phyloP scores from a whole-genome alignment of 108 stramenopile species.

The Skeletonema potamos region DNA sequence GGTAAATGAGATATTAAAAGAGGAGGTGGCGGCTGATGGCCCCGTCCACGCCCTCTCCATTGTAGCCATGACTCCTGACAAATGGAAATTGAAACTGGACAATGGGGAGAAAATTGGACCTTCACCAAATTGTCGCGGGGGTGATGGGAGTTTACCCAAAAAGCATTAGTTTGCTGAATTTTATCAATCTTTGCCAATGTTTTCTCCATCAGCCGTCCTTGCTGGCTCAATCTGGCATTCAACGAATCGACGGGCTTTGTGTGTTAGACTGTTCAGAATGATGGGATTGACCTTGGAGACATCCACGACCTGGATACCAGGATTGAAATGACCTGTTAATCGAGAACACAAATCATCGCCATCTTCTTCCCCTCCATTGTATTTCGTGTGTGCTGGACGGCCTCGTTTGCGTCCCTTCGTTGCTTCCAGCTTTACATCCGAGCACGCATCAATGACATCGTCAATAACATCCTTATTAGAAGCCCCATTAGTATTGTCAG shows the following conservation, averaged over 20 bases:
- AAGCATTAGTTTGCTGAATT: slow-evolving; percentile 7
- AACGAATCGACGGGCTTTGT: background rate
- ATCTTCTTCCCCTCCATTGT: too few relatives aligned
- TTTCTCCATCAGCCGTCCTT: slow-evolving; percentile 11
- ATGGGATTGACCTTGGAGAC: slow-evolving; percentile 14
- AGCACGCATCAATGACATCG: slow-evolving; percentile 8
- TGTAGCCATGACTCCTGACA: slow-evolving; percentile 90
- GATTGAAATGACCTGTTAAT: slow-evolving; percentile 20
- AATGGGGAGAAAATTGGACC: slow-evolving; percentile 49
- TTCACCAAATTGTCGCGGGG: slow-evolving; percentile 76
- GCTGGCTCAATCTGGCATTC: slow-evolving; percentile 13
- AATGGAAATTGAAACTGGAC: slow-evolving; percentile 75
- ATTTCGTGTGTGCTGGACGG: too few relatives aligned
- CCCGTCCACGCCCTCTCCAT: slow-evolving; percentile 97
- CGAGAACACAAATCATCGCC: background rate
- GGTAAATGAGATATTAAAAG: slow-evolving; percentile 73
- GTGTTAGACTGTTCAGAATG: slow-evolving; percentile 9
- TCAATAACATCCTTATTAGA: background rate
- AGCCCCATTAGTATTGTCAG: background rate
- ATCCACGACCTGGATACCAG: background rate
- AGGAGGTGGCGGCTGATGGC: slow-evolving; percentile 70
- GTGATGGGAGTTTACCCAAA: slow-evolving; percentile 72
- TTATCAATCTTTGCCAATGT: slow-evolving; percentile 2
- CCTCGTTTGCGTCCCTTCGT: slow-evolving; percentile 2
- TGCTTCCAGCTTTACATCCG: slow-evolving; percentile 7